Evolutionary conservation across 2,329 filamentous ascomycete species (phyloP).

Genomic region (Ceratocystis huliohia): DNA sequence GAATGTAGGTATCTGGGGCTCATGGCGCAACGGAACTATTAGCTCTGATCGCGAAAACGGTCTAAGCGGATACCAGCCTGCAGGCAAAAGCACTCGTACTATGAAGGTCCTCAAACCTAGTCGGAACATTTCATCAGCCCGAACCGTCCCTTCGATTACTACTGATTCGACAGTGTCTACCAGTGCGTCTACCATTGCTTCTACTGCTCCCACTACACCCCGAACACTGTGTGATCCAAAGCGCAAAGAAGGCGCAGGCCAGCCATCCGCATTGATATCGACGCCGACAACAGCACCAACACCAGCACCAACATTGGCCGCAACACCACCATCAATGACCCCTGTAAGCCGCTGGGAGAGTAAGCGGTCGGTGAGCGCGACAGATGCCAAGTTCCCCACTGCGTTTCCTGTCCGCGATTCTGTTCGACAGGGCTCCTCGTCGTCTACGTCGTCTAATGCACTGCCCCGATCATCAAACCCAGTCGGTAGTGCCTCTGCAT

Average conservation of each 20-base stretch:
- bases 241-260: slow-evolving; percentile 12
- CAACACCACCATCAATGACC: slow-evolving; percentile 4
- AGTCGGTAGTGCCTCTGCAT: slow-evolving; percentile 81
- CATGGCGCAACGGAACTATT: slow-evolving; percentile 51
- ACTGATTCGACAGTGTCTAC: background rate
- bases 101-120: slow-evolving; percentile 86
- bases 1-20: slow-evolving; percentile 49
- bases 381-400: slow-evolving; percentile 13
- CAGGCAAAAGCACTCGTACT: slow-evolving; percentile 47
- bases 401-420: slow-evolving; percentile 39
- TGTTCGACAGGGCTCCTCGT: slow-evolving; percentile 36
- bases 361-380: slow-evolving; percentile 16
- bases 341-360: slow-evolving; percentile 22
- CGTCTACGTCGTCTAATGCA: slow-evolving; percentile 21
- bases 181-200: background rate
- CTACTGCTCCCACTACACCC: slow-evolving; percentile 26
- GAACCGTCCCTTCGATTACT: slow-evolving; percentile 26
- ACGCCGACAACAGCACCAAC: background rate
- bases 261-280: background rate
- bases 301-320: background rate
- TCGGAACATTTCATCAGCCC: slow-evolving; percentile 47
- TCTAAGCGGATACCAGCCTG: slow-evolving; percentile 57
- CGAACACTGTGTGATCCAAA: slow-evolving; percentile 32
- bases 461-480: slow-evolving; percentile 60
- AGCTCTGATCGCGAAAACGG: slow-evolving; percentile 33